These are phyloP conservation scores for Chernovozyma sophiae-reginae DNA, from an alignment of 1,139 yeast species.

Conservation along the genomic window DNA sequence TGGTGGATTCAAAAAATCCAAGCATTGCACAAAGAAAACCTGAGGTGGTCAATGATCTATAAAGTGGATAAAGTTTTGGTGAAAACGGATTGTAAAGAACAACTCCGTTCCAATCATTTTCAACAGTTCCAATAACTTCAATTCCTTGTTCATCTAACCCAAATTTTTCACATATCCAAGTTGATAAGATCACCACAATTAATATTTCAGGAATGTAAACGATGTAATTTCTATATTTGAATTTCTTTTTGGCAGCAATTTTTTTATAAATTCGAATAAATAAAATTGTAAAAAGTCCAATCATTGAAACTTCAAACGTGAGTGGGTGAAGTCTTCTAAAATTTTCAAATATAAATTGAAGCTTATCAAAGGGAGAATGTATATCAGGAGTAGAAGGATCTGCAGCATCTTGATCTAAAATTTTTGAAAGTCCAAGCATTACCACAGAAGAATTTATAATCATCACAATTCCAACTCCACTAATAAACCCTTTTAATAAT, in stretches of 20 bases:
- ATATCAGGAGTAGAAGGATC: slow-evolving; percentile 48
- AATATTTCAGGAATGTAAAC: slow-evolving; percentile 80
- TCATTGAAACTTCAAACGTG: slow-evolving; percentile 50
- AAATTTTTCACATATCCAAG: slow-evolving; percentile 50
- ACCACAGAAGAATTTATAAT: slow-evolving; percentile 70
- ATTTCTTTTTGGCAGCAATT: slow-evolving; percentile 14
- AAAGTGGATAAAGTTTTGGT: slow-evolving; percentile 24
- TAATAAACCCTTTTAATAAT: slow-evolving; percentile 79
- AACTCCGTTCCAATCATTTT: slow-evolving; percentile 21
- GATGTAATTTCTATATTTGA: slow-evolving; percentile 17
- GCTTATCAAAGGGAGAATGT: slow-evolving; percentile 74
- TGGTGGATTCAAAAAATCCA: slow-evolving; percentile 91
- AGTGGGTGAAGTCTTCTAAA: slow-evolving; percentile 42
- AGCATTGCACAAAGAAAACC: slow-evolving; percentile 78
- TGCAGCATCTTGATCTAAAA: slow-evolving; percentile 27
- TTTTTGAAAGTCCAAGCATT: slow-evolving; percentile 60
- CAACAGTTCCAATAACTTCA: slow-evolving; percentile 65
- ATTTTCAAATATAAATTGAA: slow-evolving; percentile 48
- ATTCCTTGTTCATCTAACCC: slow-evolving; percentile 61
- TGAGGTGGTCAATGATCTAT: slow-evolving; percentile 46
- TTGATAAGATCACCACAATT: slow-evolving; percentile 62
- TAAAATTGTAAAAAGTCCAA: slow-evolving; percentile 44
- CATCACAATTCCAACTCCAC: slow-evolving; percentile 93
- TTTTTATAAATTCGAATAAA: slow-evolving; percentile 41
- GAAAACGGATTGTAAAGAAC: slow-evolving; percentile 34